Base-by-base conservation (phyloP, 441 rosid species). In the Syzygium syzygioides region DNA sequence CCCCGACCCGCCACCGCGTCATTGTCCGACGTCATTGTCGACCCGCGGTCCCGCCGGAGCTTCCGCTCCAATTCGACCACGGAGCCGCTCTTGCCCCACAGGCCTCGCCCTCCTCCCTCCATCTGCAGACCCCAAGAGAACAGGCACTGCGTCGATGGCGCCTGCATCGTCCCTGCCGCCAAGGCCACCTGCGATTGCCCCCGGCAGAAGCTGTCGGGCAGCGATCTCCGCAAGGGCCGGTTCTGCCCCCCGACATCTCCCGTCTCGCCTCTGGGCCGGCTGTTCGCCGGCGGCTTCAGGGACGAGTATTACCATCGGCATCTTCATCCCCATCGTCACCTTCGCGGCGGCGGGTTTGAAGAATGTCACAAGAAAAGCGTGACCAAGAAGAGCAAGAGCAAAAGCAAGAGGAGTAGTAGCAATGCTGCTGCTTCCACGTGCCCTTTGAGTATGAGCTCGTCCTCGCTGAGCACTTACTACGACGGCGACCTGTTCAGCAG, bases 21-120 rank as follows among this genome's bases (percentile, higher is more conserved):
- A 37, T 25, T 7, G 15, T 91, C 96, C 86, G 99, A 96, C 88
- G 96, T 93, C 28, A 91, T 91, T 30, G 95, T 45, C 48, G 48
- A 45, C 48, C 48, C 48, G 48, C 48, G 48, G 48, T 45, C 48
- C 48, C 48, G 48, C 48, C 48, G 95, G 54, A 18, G 89, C 90
- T 86, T 86, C 85, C 28, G 52, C n/a, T 71, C 26, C 52, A 17
- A 26, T 23, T 37, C 57, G 57, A 55, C 83, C 83, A 11, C 52
- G 28, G 50, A 37, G 83, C 83, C 83, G n/a, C 83, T 71, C 83
- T 71, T 71, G 86, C 89, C 92, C 86, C 79, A 92, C 32, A 89
- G 86, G 91, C 17, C 93, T 88, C 92, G 91, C 26, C 92, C 94
- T 53, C 92, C 91, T 19, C 93, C 91, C 85, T 94, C 94, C 87